Evolutionary conservation across 768 basidiomycete genomes (phyloP), one percentile per base, ranked within the genome.

Genomic region (Termitomyces heimii): DNA sequence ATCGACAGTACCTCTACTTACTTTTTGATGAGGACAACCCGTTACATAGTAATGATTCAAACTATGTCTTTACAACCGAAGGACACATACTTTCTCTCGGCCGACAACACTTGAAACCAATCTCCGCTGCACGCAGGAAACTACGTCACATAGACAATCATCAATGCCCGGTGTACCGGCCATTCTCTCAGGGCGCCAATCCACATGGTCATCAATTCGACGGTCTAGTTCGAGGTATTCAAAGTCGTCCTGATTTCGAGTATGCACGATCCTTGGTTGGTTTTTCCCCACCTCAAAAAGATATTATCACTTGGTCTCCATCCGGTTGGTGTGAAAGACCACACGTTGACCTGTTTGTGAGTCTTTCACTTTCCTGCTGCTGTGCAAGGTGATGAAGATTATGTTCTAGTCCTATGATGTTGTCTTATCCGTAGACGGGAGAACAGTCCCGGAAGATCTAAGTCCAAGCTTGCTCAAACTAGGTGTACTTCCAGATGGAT

Each of bases 31-130:
- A 94, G 71, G 82, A 83, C 7, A 92, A 92, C 61, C 77, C 78
- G 0, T 65, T 94, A 26, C 84, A 93, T 64, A 71, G 67, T 3
- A 87, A 91, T 63, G 87, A 91, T 67, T 89, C 89, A 0, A 90
- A 94, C 68, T 89, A 86, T 60, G 91, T 98, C 10, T 89, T 97
- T 67, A 92, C 94, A 6, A 99, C 97, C 1, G 97, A 98, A 70
- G 97, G 96, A 0, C 97, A 99, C 67, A 79, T 93, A 26, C 76
- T 99, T 44, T 78, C 78, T 12, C 79, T 97, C 20, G 83, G 82
- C 1, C 69, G 64, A 39, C 65, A 81, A 46, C 75, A 82, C 50
- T 73, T 89, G 29, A 80, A 76, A 60, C 79, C 82, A 8, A 71
- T 81, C 37, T 83, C 88, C n/a, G 60, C 80, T 32, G 71, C 80